Conservation (phyloP, 768 basidiomycete species). For the Coprinellus aureogranulatus region DNA sequence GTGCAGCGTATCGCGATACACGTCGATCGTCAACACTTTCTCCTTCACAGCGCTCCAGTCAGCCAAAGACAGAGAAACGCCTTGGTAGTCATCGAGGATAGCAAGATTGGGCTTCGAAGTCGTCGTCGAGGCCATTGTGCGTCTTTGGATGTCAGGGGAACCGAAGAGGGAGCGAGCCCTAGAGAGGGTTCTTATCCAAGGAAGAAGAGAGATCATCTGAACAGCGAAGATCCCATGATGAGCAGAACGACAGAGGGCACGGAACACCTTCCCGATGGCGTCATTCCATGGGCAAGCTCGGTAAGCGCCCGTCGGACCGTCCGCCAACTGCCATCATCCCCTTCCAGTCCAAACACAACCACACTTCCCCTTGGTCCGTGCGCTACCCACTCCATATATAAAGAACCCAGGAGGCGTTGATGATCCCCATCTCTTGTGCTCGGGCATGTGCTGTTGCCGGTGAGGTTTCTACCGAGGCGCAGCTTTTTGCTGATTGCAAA, state of each 20-base stretch:
- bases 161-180: background rate
- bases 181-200: background rate
- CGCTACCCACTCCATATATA: constrained; percentile 44
- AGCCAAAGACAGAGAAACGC: constrained; percentile 44
- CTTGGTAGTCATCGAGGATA: constrained; percentile 63
- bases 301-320: background rate
- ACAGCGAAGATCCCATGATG: no score
- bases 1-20: constrained; percentile 50
- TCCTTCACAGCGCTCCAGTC: constrained; percentile 51
- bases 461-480: constrained; percentile 95
- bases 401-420: background rate
- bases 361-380: constrained; percentile 49
- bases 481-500: constrained; percentile 97
- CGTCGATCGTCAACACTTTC: constrained; percentile 34
- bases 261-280: no score
- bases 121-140: no score
- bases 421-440: constrained; percentile 79
- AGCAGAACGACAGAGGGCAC: no score
- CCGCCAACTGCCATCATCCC: background rate
- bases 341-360: constrained; percentile 5
- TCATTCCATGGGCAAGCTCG: no score
- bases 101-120: constrained; percentile 31
- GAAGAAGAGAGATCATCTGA: no score
- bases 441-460: constrained; percentile 93
- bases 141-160: background rate